phyloP scores from a whole-genome alignment of 169 alveolate species.

The Plasmodium vinckei region DNA sequence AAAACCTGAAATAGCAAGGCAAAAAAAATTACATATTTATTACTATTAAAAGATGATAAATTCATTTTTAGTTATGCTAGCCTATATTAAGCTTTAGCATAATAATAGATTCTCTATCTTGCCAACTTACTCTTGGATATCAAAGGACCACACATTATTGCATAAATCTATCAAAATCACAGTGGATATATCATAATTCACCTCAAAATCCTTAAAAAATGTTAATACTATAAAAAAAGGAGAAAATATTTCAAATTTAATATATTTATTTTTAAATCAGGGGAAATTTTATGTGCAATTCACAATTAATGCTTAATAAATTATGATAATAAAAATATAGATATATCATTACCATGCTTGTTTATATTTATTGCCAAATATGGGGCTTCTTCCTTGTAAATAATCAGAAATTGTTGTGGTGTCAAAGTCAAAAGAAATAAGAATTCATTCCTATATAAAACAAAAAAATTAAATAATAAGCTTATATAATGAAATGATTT shows the following conservation, averaged over 20 bases:
- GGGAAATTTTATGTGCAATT: no score
- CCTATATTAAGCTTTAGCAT: no score
- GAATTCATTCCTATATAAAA: constrained; percentile 24
- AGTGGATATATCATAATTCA: constrained; percentile 22
- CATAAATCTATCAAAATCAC: constrained; percentile 21
- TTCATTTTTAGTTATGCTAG: background rate
- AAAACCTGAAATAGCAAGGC: background rate
- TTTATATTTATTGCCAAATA: constrained; percentile 64
- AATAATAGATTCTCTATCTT: no score
- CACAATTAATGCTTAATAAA: no score
- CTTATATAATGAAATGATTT: background rate
- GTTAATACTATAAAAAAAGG: constrained; percentile 29
- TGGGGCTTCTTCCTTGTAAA: constrained; percentile 30
- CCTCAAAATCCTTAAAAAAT: constrained; percentile 34
- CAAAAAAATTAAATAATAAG: constrained; percentile 15
- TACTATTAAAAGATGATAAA: background rate
- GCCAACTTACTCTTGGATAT: constrained; percentile 16
- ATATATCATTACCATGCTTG: constrained; percentile 21
- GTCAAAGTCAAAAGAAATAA: constrained; percentile 47
- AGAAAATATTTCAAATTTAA: background rate
- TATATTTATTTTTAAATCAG: no score
- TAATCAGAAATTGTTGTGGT: constrained; percentile 58
- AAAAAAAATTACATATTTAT: background rate
- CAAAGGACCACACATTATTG: constrained; percentile 52
- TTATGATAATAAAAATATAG: no score